These are phyloP conservation scores for Colletotrichum lini DNA, from an alignment of 2,329 filamentous ascomycete species.

Conservation along the genomic window DNA sequence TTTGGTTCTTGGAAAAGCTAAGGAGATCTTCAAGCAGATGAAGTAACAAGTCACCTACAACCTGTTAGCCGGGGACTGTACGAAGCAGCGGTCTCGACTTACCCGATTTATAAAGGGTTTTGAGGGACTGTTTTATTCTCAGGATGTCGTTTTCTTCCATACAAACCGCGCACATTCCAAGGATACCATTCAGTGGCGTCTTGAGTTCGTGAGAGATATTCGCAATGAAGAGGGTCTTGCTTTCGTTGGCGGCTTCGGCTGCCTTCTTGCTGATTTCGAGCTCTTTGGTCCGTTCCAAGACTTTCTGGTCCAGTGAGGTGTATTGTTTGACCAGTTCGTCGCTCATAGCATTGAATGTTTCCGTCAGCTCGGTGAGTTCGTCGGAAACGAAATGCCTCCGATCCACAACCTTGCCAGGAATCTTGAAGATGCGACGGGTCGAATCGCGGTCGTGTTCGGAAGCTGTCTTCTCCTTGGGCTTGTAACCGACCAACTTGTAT, in stretches of 20 bases:
- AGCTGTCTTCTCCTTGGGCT: constrained; percentile 43
- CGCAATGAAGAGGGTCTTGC: constrained; percentile 97
- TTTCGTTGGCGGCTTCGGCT: constrained; percentile 94
- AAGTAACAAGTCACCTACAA: constrained; percentile 77
- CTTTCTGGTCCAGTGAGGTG: constrained; percentile 85
- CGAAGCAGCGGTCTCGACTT: constrained; percentile 17
- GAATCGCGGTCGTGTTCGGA: constrained; percentile 56
- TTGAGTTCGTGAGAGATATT: constrained; percentile 93
- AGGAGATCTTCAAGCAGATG: constrained; percentile 91
- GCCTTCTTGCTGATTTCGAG: constrained; percentile 92
- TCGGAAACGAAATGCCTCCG: constrained; percentile 84
- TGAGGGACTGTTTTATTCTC: constrained; percentile 85
- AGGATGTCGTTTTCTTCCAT: constrained; percentile 89
- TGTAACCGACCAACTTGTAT: constrained; percentile 43
- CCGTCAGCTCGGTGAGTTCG: constrained; percentile 86
- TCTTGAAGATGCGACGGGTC: constrained; percentile 77
- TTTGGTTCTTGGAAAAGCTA: constrained; percentile 96
- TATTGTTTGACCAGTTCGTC: constrained; percentile 93
- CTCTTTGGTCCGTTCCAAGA: constrained; percentile 85
- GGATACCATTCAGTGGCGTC: constrained; percentile 94
- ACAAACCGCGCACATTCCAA: constrained; percentile 93
- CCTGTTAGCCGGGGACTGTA: constrained; percentile 23
- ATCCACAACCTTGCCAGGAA: constrained; percentile 85
- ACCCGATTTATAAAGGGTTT: constrained; percentile 89
- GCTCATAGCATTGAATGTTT: constrained; percentile 94